A percentile compares a stretch with the other conserved stretches of the same genome.
These are phyloP conservation scores for Marsdenia floribunda DNA, from an alignment of 257 asterid species.

Conservation along the genomic window DNA sequence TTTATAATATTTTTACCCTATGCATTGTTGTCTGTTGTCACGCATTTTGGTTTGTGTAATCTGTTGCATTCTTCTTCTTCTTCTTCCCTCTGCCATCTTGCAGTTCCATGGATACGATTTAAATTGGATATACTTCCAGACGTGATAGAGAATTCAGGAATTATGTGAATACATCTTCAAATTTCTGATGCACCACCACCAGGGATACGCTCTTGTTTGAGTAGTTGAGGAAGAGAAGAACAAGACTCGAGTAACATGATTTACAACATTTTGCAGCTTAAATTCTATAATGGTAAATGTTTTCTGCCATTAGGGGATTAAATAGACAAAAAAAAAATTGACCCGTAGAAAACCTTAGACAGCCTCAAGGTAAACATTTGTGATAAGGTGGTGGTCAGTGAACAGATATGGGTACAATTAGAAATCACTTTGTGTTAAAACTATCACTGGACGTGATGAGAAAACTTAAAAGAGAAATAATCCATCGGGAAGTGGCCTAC, in stretches of 20 bases:
- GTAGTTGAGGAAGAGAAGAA: neutral
- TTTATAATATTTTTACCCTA: neutral
- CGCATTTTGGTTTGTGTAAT: neutral
- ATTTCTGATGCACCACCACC: neutral
- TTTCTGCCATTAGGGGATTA: neutral
- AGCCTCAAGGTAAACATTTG: neutral
- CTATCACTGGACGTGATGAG: too few relatives aligned
- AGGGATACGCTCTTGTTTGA: neutral
- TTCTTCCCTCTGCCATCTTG: neutral
- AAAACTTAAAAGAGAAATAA: too few relatives aligned
- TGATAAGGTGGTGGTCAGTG: neutral
- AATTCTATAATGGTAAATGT: neutral
- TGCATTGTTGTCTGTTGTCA: neutral
- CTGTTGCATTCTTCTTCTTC: neutral
- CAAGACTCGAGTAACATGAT: too few relatives aligned
- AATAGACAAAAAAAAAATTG: neutral
- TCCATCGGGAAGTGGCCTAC: neutral
- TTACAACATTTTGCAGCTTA: neutral
- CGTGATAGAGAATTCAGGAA: neutral
- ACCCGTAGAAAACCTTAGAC: neutral
- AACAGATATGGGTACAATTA: too few relatives aligned
- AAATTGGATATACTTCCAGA: neutral
- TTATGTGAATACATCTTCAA: too few relatives aligned
- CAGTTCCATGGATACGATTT: neutral
- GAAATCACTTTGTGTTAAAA: neutral